A percentile compares a stretch with the other conserved stretches of the same genome.
phyloP scores from a whole-genome alignment of 1,284 basidiomycete species.

The Naganishia albida region DNA sequence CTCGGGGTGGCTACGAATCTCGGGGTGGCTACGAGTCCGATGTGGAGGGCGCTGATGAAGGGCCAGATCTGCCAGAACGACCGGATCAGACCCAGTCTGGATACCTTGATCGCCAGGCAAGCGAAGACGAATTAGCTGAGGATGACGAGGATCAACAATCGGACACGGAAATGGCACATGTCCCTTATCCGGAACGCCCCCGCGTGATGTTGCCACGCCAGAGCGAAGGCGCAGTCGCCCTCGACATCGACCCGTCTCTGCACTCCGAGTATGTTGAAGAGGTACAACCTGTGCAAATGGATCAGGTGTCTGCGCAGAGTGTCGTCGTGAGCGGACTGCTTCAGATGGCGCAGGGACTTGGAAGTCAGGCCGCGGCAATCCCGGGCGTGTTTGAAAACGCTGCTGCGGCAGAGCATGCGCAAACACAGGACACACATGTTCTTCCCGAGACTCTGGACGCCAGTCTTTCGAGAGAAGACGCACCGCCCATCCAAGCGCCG shows the following conservation, averaged over 20 bases:
- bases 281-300: not conserved
- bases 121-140: constrained; percentile 18
- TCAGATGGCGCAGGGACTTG: not conserved
- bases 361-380: not conserved
- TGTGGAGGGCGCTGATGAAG: not conserved
- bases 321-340: not conserved
- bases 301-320: not conserved
- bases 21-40: not conserved
- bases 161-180: not conserved
- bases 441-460: no score
- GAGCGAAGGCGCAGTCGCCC: not conserved
- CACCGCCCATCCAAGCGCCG: no score
- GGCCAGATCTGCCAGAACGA: no score
- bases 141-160: not conserved
- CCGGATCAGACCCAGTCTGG: no score
- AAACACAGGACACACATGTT: no score
- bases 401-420: no score
- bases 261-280: not conserved
- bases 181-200: no score
- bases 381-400: no score
- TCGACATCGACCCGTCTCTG: constrained; percentile 13
- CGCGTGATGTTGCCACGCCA: no score
- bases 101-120: not conserved
- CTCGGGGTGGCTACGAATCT: not conserved
- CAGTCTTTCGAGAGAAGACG: no score